Evolutionary conservation across 768 basidiomycete genomes (phyloP).

Genomic region (Mycena sanguinolenta): DNA sequence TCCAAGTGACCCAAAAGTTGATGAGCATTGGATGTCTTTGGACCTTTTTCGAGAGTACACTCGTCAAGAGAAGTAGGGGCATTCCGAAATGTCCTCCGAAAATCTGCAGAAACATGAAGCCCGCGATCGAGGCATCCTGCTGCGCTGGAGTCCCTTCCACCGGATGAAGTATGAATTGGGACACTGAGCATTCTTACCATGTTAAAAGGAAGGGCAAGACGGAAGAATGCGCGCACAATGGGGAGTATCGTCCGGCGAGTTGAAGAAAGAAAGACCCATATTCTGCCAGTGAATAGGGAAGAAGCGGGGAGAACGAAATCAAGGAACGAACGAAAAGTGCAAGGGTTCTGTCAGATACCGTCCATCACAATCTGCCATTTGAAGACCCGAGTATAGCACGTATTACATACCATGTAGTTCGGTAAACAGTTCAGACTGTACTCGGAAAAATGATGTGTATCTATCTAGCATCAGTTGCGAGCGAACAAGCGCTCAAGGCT

Average conservation of each 20-base stretch:
- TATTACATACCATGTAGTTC: too few species aligned
- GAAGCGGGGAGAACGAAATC: neutral
- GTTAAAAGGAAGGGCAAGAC: neutral
- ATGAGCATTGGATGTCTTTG: constrained; percentile 17
- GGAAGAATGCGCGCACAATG: neutral
- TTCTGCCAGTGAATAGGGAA: constrained; percentile 16
- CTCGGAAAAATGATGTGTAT: too few species aligned
- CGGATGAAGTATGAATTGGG: constrained; percentile 5
- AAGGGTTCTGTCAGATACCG: neutral
- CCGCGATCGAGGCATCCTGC: neutral
- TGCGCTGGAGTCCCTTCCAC: constrained; percentile 4
- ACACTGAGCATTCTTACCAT: neutral
- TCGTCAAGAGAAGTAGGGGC: constrained; percentile 7
- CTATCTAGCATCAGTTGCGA: too few species aligned
- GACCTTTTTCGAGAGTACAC: constrained; percentile 6
- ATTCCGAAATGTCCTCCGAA: constrained; percentile 28
- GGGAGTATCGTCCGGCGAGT: neutral
- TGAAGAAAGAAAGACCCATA: constrained; percentile 24
- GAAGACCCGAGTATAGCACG: neutral
- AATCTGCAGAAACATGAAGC: constrained; percentile 24
- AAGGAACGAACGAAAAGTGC: neutral
- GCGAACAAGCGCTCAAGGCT: too few species aligned
- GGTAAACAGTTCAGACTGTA: too few species aligned
- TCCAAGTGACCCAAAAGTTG: constrained; percentile 17
- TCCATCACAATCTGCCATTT: neutral